Conservation (phyloP, 192 early-diverging fungal species). For the Podila minutissima region DNA sequence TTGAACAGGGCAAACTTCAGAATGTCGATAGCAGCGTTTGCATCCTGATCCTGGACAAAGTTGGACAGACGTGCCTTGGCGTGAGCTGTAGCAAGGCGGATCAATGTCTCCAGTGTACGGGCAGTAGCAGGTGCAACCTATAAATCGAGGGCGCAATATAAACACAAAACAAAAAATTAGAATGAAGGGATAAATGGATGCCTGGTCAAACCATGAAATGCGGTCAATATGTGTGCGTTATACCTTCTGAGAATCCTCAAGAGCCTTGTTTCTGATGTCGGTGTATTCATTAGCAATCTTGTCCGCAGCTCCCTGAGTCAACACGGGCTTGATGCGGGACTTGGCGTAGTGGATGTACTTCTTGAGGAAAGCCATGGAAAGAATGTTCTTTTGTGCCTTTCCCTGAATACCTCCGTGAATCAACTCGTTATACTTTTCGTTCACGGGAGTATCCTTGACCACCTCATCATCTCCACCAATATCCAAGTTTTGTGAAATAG, state of each 20-base stretch:
- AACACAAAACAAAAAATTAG: background rate
- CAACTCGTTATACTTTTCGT: constrained; percentile 88
- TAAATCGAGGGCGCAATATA: background rate
- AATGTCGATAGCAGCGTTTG: constrained; percentile 82
- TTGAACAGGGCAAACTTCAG: constrained; percentile 94
- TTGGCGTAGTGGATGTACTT: constrained; percentile 97
- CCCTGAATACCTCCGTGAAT: constrained; percentile 77
- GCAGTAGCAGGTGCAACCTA: constrained; percentile 96
- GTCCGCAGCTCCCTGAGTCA: constrained; percentile 86
- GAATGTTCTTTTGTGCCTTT: constrained; percentile 54
- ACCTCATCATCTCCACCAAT: constrained; percentile 63
- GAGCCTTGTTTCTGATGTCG: constrained; percentile 82
- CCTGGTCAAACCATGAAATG: background rate
- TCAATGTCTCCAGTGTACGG: constrained; percentile 98
- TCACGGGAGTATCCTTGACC: constrained; percentile 73
- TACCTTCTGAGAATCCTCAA: constrained; percentile 75
- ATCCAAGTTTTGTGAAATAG: constrained; percentile 50
- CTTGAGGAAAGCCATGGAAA: constrained; percentile 90
- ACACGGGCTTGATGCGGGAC: constrained; percentile 81
- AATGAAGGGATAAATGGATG: background rate
- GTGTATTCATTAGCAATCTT: constrained; percentile 85
- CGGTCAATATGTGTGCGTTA: constrained; percentile 35
- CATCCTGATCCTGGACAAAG: constrained; percentile 84
- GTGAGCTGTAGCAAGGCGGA: constrained; percentile 96
- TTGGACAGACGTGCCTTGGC: constrained; percentile 91